A percentile compares a stretch with the other conserved stretches of the same genome.
Evolutionary conservation across 148 eudicot genomes (phyloP).

Genomic region (Linanthus parryae): DNA sequence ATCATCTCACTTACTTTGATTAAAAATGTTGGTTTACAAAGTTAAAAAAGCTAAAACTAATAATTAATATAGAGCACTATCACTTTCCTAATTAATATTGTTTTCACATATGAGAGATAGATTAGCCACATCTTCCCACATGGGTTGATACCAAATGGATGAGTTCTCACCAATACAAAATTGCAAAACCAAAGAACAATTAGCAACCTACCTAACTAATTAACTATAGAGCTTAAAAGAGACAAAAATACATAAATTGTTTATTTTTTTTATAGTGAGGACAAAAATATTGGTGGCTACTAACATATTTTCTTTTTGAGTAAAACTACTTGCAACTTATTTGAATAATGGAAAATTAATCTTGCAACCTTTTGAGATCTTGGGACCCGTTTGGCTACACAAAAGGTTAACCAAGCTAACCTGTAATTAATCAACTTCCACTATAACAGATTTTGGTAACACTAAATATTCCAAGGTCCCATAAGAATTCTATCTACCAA

Average conservation of each 20-base stretch:
- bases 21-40: too few relatives aligned
- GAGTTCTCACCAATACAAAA: slow-evolving; percentile 12
- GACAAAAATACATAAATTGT: not conserved
- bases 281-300: not conserved
- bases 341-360: slow-evolving; percentile 14
- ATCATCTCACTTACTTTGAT: too few relatives aligned
- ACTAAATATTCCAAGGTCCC: not conserved
- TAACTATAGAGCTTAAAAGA: too few relatives aligned
- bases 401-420: not conserved
- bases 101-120: too few relatives aligned
- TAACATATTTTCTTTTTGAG: too few relatives aligned
- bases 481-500: slow-evolving; percentile 3
- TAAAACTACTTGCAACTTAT: not conserved
- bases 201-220: not conserved
- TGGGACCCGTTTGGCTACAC: not conserved
- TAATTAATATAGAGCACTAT: too few relatives aligned
- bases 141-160: slow-evolving; percentile 28
- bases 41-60: too few relatives aligned
- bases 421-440: not conserved
- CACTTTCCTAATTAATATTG: too few relatives aligned
- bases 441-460: not conserved
- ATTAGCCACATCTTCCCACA: slow-evolving; percentile 14
- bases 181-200: not conserved
- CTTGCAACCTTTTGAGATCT: slow-evolving; percentile 3
- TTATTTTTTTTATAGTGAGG: slow-evolving; percentile 2